Base-by-base conservation (phyloP, 2,329 filamentous ascomycete genomes). In the Aspergillus neoniger region DNA sequence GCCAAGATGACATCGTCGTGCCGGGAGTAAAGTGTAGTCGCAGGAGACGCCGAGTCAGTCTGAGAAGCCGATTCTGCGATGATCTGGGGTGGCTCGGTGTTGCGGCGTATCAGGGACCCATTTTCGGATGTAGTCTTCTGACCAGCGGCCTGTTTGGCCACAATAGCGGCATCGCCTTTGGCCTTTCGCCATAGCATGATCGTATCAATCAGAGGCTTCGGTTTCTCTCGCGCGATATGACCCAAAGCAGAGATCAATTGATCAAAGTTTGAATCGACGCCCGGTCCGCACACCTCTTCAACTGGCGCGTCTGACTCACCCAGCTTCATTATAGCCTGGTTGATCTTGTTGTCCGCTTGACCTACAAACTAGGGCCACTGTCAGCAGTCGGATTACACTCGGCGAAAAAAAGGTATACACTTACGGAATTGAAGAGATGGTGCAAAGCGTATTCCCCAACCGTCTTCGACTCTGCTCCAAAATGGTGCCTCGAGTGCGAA, bases 161-260 rank as follows among this genome's bases (percentile, higher is more conserved):
- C 86, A 67, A 86, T 89, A 28, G 93, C 92, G 21, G 90, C 88
- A 76, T 98, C 94, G 65, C 92, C 96, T 80, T 98, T 98, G 65
- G 87, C 91, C 77, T 97, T 98, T 58, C 95, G 88, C 95, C 95
- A 99, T 32, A 96, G 85, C 91, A 99, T 99, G 75, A 99, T 92
- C 19, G 91, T 93, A 76, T 99, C 95, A 70, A 99, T 97, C 55
- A 99, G 79, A 5, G 92, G 91, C 74, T 96, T 98, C 5, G 96
- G 96, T 72, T 96, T 96, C 67, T 93, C 90, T 61, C 92, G 91
- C 56, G 94, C 92, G 71, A 99, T 96, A 74, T 98, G 94, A 3
- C 95, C 95, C 41, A 99, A 83, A 15, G 96, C 95, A 28, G 89
- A 88, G 65, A 99, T 96, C 69, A 96, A 86, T 77, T 98, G 94